Percentiles rank a stretch among this genome's conserved stretches.
Conservation (phyloP, 768 basidiomycete species). For the Podaxis sp. region DNA sequence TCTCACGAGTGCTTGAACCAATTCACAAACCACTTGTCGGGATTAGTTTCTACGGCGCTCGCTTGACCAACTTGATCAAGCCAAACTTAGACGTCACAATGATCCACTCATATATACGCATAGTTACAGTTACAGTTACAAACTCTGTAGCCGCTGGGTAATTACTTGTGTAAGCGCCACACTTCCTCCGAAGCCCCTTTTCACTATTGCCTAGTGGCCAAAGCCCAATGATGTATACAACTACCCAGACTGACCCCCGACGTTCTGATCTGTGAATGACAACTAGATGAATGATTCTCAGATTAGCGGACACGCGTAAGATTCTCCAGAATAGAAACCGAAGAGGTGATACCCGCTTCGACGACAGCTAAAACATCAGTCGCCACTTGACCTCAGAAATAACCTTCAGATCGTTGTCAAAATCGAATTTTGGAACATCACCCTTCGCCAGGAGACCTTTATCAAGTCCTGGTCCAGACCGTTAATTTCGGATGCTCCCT, state of each 20-base stretch:
- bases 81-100: background rate
- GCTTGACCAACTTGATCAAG: no score
- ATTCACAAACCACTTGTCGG: background rate
- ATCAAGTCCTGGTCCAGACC: background rate
- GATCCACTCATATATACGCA: background rate
- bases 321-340: background rate
- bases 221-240: no score
- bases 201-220: no score
- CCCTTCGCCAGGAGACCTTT: background rate
- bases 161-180: background rate
- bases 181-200: background rate
- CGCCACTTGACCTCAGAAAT: background rate
- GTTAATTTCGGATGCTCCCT: background rate
- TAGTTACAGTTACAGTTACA: background rate
- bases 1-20: background rate
- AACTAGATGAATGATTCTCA: background rate
- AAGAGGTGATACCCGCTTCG: background rate
- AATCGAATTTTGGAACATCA: background rate
- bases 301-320: background rate
- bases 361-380: background rate
- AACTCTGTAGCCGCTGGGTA: no score
- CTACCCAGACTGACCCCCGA: background rate
- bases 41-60: background rate
- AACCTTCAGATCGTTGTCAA: background rate
- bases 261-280: background rate